These are phyloP conservation scores for Pseudonitzschia multiseries DNA, from an alignment of 108 stramenopile genomes.

Conservation along the genomic window DNA sequence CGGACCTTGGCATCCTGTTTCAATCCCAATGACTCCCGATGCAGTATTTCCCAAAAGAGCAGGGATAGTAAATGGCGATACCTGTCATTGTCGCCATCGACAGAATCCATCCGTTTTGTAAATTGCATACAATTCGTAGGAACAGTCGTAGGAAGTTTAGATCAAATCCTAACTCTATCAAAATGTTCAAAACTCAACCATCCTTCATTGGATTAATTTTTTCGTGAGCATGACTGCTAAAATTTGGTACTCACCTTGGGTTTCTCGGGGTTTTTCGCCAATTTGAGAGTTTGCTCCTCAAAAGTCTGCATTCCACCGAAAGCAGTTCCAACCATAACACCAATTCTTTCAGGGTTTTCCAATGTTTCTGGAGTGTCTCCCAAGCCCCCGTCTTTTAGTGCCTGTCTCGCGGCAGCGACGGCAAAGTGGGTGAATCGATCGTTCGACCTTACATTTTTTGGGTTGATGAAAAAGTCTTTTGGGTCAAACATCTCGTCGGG, in stretches of 20 bases:
- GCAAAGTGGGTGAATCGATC: slow-evolving; percentile 97
- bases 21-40: slow-evolving; percentile 92
- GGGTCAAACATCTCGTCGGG: slow-evolving; percentile 87
- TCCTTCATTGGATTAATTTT: too few relatives aligned
- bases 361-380: slow-evolving; percentile 81
- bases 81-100: slow-evolving; percentile 36
- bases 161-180: neutral
- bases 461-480: slow-evolving; percentile 77
- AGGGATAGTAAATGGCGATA: slow-evolving; percentile 94
- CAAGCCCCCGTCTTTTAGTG: slow-evolving; percentile 83
- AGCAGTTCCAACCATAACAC: slow-evolving; percentile 95
- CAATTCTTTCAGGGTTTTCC: slow-evolving; percentile 71
- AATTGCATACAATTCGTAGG: slow-evolving; percentile 12
- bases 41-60: slow-evolving; percentile 93
- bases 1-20: slow-evolving; percentile 87
- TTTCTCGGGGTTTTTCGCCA: slow-evolving; percentile 75
- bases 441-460: slow-evolving; percentile 89
- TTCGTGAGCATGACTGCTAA: too few relatives aligned
- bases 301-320: slow-evolving; percentile 96
- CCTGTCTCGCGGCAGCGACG: slow-evolving; percentile 86
- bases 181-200: too few relatives aligned
- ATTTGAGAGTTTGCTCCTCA: slow-evolving; percentile 89
- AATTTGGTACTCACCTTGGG: slow-evolving; percentile 66
- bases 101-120: neutral
- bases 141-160: neutral